Conservation (phyloP, 345 rosid genomes). For the Populus deltoides region DNA sequence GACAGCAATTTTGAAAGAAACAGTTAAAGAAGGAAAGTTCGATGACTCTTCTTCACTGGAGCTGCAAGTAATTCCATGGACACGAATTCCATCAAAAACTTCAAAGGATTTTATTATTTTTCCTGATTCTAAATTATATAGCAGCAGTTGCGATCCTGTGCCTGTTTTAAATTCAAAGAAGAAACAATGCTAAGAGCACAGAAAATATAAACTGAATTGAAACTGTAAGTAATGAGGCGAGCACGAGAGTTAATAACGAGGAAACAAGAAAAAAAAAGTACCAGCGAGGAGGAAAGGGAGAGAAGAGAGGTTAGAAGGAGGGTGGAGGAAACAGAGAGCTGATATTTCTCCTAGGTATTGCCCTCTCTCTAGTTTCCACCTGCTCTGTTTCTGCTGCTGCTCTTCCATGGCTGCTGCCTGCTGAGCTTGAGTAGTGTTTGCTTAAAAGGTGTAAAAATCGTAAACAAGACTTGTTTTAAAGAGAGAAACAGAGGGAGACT, state of each 20-base stretch:
- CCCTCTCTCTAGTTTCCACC: slow-evolving; percentile 46
- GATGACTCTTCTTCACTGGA: background rate
- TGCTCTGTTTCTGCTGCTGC: slow-evolving; percentile 24
- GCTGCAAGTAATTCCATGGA: slow-evolving; percentile 66
- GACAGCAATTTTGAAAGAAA: slow-evolving; percentile 43
- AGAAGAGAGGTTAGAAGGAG: slow-evolving; percentile 47
- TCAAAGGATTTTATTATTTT: slow-evolving; percentile 53
- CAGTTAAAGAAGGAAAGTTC: background rate
- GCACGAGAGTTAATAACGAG: background rate
- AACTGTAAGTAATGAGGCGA: background rate
- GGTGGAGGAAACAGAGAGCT: slow-evolving; percentile 67
- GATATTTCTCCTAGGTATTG: slow-evolving; percentile 84
- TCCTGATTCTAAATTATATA: slow-evolving; percentile 55
- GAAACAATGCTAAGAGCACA: background rate
- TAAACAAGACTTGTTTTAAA: background rate
- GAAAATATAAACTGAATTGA: background rate
- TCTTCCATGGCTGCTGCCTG: slow-evolving; percentile 38
- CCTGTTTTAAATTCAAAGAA: slow-evolving; percentile 36
- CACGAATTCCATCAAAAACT: slow-evolving; percentile 81
- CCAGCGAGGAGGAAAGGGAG: slow-evolving; percentile 67
- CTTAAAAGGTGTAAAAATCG: background rate
- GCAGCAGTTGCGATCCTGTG: slow-evolving; percentile 72
- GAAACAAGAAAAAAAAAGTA: slow-evolving; percentile 8
- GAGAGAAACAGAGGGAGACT: background rate
- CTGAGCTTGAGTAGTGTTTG: background rate